Evolutionary conservation across 2,329 filamentous ascomycete species (phyloP).

Genomic region (Fusarium devonianum): DNA sequence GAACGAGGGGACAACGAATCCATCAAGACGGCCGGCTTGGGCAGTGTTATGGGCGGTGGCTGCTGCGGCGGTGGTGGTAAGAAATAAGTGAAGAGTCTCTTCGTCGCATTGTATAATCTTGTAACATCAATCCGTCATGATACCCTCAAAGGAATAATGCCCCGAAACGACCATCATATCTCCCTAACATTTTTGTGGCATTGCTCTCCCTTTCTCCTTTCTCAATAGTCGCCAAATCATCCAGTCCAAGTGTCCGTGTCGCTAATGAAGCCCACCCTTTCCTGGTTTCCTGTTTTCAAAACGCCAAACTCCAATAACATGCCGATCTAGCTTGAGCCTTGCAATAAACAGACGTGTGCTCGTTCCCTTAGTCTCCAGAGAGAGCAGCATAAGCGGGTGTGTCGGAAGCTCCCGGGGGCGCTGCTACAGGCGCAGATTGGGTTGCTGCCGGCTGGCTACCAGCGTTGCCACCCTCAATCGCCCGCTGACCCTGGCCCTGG

Average conservation of each 20-base stretch:
- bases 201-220: conserved; percentile 22
- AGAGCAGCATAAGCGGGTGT: conserved; percentile 82
- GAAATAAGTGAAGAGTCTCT: conserved; percentile 34
- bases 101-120: conserved; percentile 38
- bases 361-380: conserved; percentile 72
- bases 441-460: conserved; percentile 33
- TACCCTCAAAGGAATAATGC: conserved; percentile 43
- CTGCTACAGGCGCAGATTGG: conserved; percentile 62
- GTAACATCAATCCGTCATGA: conserved; percentile 44
- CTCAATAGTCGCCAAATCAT: conserved; percentile 13
- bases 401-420: conserved; percentile 80
- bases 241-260: conserved; percentile 26
- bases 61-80: conserved; percentile 45
- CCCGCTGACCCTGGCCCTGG: conserved; percentile 23
- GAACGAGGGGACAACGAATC: conserved; percentile 94
- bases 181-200: conserved; percentile 23
- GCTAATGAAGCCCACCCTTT: conserved; percentile 25
- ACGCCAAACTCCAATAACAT: conserved; percentile 42
- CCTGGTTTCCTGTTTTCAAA: conserved; percentile 18
- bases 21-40: conserved; percentile 69
- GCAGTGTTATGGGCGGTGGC: conserved; percentile 38
- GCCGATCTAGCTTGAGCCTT: conserved; percentile 8
- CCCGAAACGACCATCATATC: conserved; percentile 23
- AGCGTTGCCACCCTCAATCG: conserved; percentile 44
- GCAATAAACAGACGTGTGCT: conserved; percentile 35